phyloP scores from a whole-genome alignment of 371 early-diverging fungal genomes.

The Mucor irregularis region DNA sequence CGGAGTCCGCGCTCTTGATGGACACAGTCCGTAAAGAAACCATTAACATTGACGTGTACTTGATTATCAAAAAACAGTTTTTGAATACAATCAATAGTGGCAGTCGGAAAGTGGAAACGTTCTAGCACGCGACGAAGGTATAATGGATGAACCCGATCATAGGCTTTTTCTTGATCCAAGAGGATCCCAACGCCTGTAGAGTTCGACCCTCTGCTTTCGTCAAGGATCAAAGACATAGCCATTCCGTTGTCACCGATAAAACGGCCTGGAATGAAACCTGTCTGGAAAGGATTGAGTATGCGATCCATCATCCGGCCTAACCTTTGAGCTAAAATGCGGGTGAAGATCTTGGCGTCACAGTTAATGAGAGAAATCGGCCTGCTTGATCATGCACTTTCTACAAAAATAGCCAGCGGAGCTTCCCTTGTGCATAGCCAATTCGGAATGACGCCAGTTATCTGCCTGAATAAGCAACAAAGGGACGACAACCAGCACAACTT shows the following conservation, averaged over 20 bases:
- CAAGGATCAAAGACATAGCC: not conserved
- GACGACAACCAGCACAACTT: too few species aligned
- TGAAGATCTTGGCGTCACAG: slow-evolving; percentile 27
- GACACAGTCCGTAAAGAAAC: slow-evolving; percentile 4
- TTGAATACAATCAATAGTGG: slow-evolving; percentile 1
- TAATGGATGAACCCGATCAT: slow-evolving; percentile 19
- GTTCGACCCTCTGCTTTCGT: not conserved
- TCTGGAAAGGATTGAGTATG: slow-evolving; percentile 2
- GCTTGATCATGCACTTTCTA: too few species aligned
- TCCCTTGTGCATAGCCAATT: too few species aligned
- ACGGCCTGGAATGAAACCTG: slow-evolving; percentile 1
- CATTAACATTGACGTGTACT: slow-evolving; percentile 17
- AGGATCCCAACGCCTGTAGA: slow-evolving; percentile 1
- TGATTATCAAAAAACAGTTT: slow-evolving; percentile 4
- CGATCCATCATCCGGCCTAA: not conserved
- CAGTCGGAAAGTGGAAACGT: slow-evolving; percentile 8
- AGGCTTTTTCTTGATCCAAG: slow-evolving; percentile 23
- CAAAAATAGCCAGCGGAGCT: too few species aligned
- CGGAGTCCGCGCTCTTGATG: slow-evolving; percentile 7
- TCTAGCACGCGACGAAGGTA: slow-evolving; percentile 5
- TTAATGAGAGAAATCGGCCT: slow-evolving; percentile 27
- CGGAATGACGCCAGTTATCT: too few species aligned
- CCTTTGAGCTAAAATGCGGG: slow-evolving; percentile 14
- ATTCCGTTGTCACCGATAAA: slow-evolving; percentile 16
- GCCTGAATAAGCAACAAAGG: too few species aligned